Evolutionary conservation across 2,329 filamentous ascomycete genomes (phyloP), one percentile per base, ranked within the genome.

Genomic region (Nemania sp.): DNA sequence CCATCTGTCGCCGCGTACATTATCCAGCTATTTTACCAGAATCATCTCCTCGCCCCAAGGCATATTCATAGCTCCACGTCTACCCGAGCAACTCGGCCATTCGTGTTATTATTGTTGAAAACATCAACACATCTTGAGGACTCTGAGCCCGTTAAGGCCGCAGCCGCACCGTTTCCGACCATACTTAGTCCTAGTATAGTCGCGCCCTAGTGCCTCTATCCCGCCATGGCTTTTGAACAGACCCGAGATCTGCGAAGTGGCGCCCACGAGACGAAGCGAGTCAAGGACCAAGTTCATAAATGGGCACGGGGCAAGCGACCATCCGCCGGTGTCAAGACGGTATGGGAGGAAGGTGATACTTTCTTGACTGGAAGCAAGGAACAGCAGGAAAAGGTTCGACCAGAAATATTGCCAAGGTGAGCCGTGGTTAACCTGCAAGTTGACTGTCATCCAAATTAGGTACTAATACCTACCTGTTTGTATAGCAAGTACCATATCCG

Each of bases 211-310:
- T 55, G 20, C 20, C 41, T 29, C n/a, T 8, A 22, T 22, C 45
- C 13, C 27, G 29, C 20, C 64, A 78, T 78, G 77, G 73, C 75
- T 67, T 76, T 75, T 64, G 73, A 77, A 47, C 72, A 74, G 49
- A 67, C 73, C 55, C 82, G 82, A 65, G 83, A 85, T 73, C 72
- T 85, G 43, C 83, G 83, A 76, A 80, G 81, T 75, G 78, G 77
- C 59, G 75, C 79, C 67, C 80, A 79, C 67, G 82, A 82, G 73
- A 79, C 77, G 71, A 84, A 84, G 77, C 81, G 83, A 62, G 72
- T 70, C 75, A 84, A 84, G 76, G 81, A 84, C 72, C 78, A 78
- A 4, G 72, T 69, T 22, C 71, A 75, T 64, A 84, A 85, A 74
- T 85, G 83, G 83, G 76, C 79, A 8, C 75, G 78, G 15, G 82